Base-by-base conservation (phyloP, 1,284 basidiomycete genomes). In the Boletellus dicymbophilus region DNA sequence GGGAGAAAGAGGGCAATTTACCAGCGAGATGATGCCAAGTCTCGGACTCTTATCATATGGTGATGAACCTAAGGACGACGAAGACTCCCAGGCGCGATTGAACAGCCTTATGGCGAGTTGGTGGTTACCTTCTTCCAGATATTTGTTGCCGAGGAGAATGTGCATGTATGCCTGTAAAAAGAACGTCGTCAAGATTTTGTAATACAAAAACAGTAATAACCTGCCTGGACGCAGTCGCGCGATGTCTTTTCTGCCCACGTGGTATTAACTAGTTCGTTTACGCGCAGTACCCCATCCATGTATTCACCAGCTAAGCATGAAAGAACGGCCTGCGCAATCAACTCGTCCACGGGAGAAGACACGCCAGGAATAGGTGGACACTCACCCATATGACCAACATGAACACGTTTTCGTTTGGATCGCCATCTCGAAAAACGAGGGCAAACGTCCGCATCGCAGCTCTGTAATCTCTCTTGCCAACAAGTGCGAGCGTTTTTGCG, bases 101-200 rank as follows among this genome's bases (percentile, higher is more conserved):
- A 48, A 51, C 3, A 48, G 16, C 20, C 42, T 44, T 20, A 48
- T 42, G 16, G 49, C 49, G 11, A 28, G 33, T 25, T 48, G 39
- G 28, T 51, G 12, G 39, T 51, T 39, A 8, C 44, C 33, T 15
- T 48, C 38, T 13, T 37, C 25, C 23, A 48, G 22, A 16, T 48
- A 48, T 12, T 30, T 41, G 34, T 42, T 37, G 10, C 49, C 45
- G 16, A 51, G 44, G n/a, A 48, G 44, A 26, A 48, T 21, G 33
- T 42, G 48, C 38, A 51, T 51, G 38, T 51, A 48, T 31, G 49
- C 49, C 49, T 51, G 34, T 11, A 23, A 26, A n/a, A 31, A 30
- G n/a, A 25, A n/a, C 18, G 18, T 25, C 16, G 22, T 49, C 20
- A 37, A 26, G 18, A 23, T 37, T 26, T 37, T 22, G 7, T n/a